phyloP scores from a whole-genome alignment of 2,329 filamentous ascomycete genomes.

The Leptographium wingfieldii region DNA sequence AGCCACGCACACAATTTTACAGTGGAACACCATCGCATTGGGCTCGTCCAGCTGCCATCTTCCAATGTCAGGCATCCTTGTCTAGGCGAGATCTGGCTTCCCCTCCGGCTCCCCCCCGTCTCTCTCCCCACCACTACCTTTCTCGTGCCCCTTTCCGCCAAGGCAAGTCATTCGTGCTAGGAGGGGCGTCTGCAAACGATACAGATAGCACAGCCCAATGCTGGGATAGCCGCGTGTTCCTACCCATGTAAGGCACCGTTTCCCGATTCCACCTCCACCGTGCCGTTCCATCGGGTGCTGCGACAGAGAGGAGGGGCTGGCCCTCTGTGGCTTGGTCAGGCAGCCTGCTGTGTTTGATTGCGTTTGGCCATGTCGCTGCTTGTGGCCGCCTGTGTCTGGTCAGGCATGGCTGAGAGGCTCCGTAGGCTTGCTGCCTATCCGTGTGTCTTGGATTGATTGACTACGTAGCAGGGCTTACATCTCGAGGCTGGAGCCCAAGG shows the following conservation, averaged over 20 bases:
- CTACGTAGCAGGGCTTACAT: background rate
- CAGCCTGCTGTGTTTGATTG: background rate
- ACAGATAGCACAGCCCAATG: background rate
- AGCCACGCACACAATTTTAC: background rate
- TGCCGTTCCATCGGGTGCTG: slow-evolving; percentile 9
- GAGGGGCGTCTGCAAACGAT: background rate
- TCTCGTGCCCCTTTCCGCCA: background rate
- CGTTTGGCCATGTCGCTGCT: background rate
- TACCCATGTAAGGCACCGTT: slow-evolving; percentile 10
- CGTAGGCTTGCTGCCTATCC: background rate
- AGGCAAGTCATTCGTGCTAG: background rate
- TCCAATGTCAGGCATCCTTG: background rate
- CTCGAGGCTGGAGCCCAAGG: background rate
- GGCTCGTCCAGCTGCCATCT: background rate
- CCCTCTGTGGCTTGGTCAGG: background rate
- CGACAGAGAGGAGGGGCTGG: background rate
- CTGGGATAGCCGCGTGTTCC: background rate
- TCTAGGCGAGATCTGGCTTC: background rate
- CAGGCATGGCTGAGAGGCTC: background rate
- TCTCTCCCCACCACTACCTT: background rate
- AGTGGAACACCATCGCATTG: background rate
- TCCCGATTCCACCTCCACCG: slow-evolving; percentile 3
- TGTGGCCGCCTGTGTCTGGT: background rate
- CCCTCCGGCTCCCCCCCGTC: background rate
- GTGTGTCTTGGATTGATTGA: background rate